Percentiles rank a stretch among this genome's conserved stretches.
Evolutionary conservation across 2,329 filamentous ascomycete genomes (phyloP).

Genomic region (Esteya vermicola): DNA sequence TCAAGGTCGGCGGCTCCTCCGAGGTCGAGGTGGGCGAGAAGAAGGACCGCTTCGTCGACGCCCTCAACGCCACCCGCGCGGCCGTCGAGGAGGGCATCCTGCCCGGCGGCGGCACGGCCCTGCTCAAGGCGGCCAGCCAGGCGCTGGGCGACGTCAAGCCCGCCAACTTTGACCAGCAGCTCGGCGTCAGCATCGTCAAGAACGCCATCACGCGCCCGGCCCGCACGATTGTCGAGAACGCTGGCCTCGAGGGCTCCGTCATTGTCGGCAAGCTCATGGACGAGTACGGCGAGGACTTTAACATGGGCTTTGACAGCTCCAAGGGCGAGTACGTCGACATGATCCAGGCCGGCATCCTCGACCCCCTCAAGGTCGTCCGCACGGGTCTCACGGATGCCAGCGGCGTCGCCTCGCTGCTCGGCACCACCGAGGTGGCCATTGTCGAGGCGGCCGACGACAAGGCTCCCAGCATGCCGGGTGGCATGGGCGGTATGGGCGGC

Average conservation of each 20-base stretch:
- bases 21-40: slow-evolving; percentile 99
- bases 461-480: slow-evolving; percentile 45
- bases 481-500: slow-evolving; percentile 49
- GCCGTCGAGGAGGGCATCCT: slow-evolving; percentile 99
- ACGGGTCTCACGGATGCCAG: slow-evolving; percentile 90
- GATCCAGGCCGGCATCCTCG: slow-evolving; percentile 92
- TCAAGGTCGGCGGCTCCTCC: slow-evolving; percentile 95
- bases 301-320: slow-evolving; percentile 93
- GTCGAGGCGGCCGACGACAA: slow-evolving; percentile 95
- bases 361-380: slow-evolving; percentile 98
- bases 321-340: slow-evolving; percentile 99
- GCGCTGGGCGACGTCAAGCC: slow-evolving; percentile 72
- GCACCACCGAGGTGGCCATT: slow-evolving; percentile 95
- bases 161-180: slow-evolving; percentile 96
- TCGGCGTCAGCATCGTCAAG: slow-evolving; percentile 95
- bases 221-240: slow-evolving; percentile 93
- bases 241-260: slow-evolving; percentile 87
- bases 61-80: slow-evolving; percentile 91
- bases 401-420: slow-evolving; percentile 90
- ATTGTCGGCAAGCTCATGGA: slow-evolving; percentile 97
- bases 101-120: slow-evolving; percentile 92
- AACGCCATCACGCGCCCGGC: slow-evolving; percentile 94
- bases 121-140: slow-evolving; percentile 92
- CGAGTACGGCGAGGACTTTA: slow-evolving; percentile 84
- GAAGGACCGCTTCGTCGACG: slow-evolving; percentile 99